phyloP scores from a whole-genome alignment of 2,329 filamentous ascomycete genomes.

The Triangularia setosa region DNA sequence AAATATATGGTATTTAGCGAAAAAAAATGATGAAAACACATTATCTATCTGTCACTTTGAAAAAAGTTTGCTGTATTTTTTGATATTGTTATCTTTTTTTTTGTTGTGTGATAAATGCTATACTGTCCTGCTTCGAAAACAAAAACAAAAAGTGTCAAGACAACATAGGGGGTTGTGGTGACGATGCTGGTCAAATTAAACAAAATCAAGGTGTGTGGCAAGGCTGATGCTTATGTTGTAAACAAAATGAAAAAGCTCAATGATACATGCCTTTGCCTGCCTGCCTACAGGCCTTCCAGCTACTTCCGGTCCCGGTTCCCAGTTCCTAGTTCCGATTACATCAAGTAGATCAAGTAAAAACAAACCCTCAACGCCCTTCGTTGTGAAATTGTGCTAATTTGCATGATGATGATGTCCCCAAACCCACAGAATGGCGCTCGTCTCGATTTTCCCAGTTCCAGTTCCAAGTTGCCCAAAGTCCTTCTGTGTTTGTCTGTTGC shows the following conservation, averaged over 20 bases:
- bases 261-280: neutral
- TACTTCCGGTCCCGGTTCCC: neutral
- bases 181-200: no score
- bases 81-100: no score
- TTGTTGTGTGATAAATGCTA: no score
- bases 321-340: neutral
- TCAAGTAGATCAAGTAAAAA: neutral
- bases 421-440: neutral
- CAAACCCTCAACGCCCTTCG: neutral
- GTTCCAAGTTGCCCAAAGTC: neutral
- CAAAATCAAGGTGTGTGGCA: no score
- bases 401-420: neutral
- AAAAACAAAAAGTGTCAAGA: no score
- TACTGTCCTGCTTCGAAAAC: no score
- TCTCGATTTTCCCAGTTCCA: neutral
- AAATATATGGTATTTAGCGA: no score
- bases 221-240: neutral
- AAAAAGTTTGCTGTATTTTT: no score
- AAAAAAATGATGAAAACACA: no score
- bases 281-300: neutral
- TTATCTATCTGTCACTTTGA: no score
- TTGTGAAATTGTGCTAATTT: neutral
- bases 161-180: no score
- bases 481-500: no score
- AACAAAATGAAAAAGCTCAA: neutral